These are phyloP conservation scores for Macrolepiota fuliginosa DNA, from an alignment of 768 basidiomycete species.

Conservation along the genomic window DNA sequence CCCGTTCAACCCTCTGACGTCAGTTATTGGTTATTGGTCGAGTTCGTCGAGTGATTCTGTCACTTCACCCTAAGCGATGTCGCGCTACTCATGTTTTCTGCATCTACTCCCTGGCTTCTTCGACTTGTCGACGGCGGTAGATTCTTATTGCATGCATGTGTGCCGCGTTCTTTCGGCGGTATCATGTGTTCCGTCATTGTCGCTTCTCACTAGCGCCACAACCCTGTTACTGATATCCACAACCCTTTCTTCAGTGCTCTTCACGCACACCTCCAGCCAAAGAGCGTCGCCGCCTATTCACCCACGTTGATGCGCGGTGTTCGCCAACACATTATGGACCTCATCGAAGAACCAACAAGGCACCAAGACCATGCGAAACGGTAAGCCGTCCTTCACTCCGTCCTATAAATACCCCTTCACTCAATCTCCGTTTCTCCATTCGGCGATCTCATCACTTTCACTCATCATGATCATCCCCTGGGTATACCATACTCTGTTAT, in stretches of 20 bases:
- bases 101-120: neutral
- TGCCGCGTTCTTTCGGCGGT: neutral
- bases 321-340: constrained; percentile 40
- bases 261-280: constrained; percentile 57
- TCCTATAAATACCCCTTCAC: neutral
- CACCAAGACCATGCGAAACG: constrained; percentile 58
- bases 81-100: neutral
- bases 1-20: neutral
- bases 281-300: constrained; percentile 44
- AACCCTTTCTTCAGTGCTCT: constrained; percentile 38
- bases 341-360: constrained; percentile 36
- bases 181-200: neutral
- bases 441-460: neutral
- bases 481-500: too few species aligned
- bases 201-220: neutral
- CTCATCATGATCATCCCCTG: neutral
- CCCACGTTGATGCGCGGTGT: constrained; percentile 47
- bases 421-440: neutral
- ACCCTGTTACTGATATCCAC: neutral
- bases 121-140: too few species aligned
- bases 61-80: neutral
- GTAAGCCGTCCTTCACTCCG: constrained; percentile 17
- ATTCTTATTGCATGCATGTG: too few species aligned
- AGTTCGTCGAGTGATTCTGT: neutral
- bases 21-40: neutral